phyloP scores from a whole-genome alignment of 2,329 filamentous ascomycete species.

The Aspergillus sp. region DNA sequence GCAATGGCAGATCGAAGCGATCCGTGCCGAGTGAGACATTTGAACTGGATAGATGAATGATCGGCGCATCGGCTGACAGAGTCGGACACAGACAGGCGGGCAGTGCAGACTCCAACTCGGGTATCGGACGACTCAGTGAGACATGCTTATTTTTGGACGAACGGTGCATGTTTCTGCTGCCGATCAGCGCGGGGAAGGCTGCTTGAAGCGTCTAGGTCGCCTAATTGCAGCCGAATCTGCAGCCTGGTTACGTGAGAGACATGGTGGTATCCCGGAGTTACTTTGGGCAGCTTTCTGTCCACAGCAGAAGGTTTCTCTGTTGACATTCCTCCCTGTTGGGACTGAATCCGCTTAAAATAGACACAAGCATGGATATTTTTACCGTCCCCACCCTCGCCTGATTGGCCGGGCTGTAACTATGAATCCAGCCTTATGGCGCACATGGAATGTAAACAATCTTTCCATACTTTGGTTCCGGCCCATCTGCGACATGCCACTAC shows the following conservation, averaged over 20 bases:
- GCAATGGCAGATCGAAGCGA: background rate
- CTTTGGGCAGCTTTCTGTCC: background rate
- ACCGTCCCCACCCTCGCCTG: no score
- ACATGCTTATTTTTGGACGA: constrained; percentile 2
- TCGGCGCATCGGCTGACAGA: background rate
- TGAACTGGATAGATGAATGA: background rate
- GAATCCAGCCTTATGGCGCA: no score
- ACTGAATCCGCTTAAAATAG: no score
- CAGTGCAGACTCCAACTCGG: background rate
- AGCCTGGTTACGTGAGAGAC: background rate
- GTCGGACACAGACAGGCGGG: background rate
- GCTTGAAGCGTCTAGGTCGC: no score
- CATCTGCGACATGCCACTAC: background rate
- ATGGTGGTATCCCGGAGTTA: background rate
- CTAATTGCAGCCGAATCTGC: no score
- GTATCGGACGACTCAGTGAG: background rate
- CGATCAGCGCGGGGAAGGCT: no score
- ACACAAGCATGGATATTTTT: background rate
- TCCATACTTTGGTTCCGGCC: background rate
- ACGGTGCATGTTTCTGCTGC: no score
- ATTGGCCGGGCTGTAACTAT: no score
- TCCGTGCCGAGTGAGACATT: constrained; percentile 5
- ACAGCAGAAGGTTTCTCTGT: no score
- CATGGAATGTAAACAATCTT: background rate
- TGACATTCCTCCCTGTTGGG: no score